Evolutionary conservation across 768 basidiomycete species (phyloP).

Genomic region (Auricularia sp.): DNA sequence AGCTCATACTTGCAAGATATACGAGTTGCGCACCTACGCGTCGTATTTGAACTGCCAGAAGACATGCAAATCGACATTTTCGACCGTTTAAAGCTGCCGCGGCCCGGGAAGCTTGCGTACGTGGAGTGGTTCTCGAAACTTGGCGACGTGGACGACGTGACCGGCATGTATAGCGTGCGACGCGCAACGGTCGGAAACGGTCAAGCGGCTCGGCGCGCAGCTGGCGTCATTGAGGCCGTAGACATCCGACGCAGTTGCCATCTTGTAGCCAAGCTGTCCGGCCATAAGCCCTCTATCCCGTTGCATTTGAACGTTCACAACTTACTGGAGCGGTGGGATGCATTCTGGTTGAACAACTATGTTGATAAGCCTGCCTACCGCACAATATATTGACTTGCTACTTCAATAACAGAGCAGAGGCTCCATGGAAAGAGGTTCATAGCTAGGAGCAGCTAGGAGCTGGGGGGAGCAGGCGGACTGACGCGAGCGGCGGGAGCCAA

Average conservation of each 20-base stretch:
- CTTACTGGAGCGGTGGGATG: too few relatives aligned
- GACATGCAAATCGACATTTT: background rate
- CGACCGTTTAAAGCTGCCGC: background rate
- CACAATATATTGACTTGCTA: too few relatives aligned
- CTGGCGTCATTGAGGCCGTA: background rate
- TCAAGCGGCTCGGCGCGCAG: background rate
- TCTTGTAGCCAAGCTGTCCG: too few relatives aligned
- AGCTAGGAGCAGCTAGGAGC: too few relatives aligned
- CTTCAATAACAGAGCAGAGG: too few relatives aligned
- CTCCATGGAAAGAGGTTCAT: too few relatives aligned
- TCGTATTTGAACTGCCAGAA: background rate
- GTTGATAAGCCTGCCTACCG: too few relatives aligned
- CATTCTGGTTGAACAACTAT: too few relatives aligned
- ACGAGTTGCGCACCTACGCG: background rate
- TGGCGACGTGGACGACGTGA: background rate
- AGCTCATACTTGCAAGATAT: background rate
- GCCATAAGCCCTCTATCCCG: too few relatives aligned
- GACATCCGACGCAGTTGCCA: background rate
- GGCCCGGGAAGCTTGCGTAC: background rate
- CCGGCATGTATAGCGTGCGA: background rate
- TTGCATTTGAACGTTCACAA: too few relatives aligned
- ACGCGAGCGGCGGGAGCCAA: too few relatives aligned
- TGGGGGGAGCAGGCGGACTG: too few relatives aligned
- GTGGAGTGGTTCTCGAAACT: background rate
- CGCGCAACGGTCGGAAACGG: background rate